Evolutionary conservation across 768 basidiomycete genomes (phyloP), one percentile per base, ranked within the genome.

Genomic region (Kwoniella botswanensis): DNA sequence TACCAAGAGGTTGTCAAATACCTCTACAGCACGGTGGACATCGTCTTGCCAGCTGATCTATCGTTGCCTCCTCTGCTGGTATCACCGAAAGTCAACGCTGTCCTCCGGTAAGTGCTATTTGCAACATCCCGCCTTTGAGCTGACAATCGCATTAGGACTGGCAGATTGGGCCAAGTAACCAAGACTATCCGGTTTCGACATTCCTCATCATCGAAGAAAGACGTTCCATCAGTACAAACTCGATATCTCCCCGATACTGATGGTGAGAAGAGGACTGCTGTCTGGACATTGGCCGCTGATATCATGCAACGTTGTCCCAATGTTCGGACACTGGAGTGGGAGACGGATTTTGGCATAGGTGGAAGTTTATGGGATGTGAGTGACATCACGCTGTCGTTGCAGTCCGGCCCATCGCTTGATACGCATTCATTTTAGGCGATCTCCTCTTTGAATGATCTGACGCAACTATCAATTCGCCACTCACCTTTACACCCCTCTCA

Each of bases 321-420:
- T 12, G 11, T 70, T 15, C 18, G 52, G 26, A n/a, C 41, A 10
- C 57, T 71, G 13, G 65, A 63, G 7, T 71, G 65, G 65, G 21
- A 41, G 6, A 18, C 56, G 22, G 46, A 50, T 6, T 52, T 67
- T 29, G 71, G 71, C 3, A 50, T 67, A n/a, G 65, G 55, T 3
- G 50, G 35, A 22, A 22, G 42, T 2, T 12, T 67, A 42, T 71
- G 71, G 71, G 52, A 67, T 11, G 71, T 67, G 35, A 63, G 70
- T 57, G 1, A 18, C 22, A 15, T 15, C 46, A 50, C 46, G 4
- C 17, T 13, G 41, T 22, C 41, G 12, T 12, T 50, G 24, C 18
- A 13, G 35, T 55, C 41, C 21, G 13, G 21, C 55, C 4, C 17
- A 26, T 64, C 26, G 65, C 35, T 66, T 5, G 58, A 46, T 44